Base-by-base conservation (phyloP, 208 protist species). In the Acanthamoeba healyi region DNA sequence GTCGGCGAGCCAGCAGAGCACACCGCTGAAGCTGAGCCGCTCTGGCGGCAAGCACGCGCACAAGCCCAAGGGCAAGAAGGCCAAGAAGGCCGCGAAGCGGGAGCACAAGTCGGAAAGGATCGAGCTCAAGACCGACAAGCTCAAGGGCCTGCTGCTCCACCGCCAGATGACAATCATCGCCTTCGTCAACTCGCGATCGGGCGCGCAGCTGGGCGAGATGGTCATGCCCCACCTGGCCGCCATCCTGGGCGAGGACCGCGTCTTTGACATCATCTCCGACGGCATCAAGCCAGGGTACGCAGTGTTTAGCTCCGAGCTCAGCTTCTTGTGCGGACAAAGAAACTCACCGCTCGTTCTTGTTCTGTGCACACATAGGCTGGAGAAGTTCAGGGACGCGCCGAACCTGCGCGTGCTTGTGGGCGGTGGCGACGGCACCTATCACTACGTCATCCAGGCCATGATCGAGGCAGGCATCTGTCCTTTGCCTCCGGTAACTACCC, bases 391-490 rank as follows among this genome's bases (percentile, higher is more conserved):
- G 42, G 79, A 88, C 17, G 79, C 38, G 9, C 79, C 79, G 32
- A 88, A 88, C 38, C 46, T 88, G 36, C 42, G 79, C 15, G 79
- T 88, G 79, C 79, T 88, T 1, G 79, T 88, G 7, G 79, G 79
- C 15, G 79, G 79, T 17, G 79, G 79, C 3, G 79, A 88, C 36
- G 79, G 79, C 42, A 88, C 79, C 79, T 88, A 88, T 22, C 79
- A 63, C 46, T 61, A 19, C 51, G 79, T 88, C 79, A 88, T 88
- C 19, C 79, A 88, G 79, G 79, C 79, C n/a, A 65, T 88, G 79
- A 88, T 58, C n/a, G 79, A 88, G 32, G 29, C 79, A 12, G 79
- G 51, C 19, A 65, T 88, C 46, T 42, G 36, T n/a, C 79, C 79
- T 29, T 44, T 88, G 42, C 79, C 79, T n/a, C 79, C 79, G 36